Evolutionary conservation across 2,329 filamentous ascomycete species (phyloP).

Genomic region (Onygenales sp.): DNA sequence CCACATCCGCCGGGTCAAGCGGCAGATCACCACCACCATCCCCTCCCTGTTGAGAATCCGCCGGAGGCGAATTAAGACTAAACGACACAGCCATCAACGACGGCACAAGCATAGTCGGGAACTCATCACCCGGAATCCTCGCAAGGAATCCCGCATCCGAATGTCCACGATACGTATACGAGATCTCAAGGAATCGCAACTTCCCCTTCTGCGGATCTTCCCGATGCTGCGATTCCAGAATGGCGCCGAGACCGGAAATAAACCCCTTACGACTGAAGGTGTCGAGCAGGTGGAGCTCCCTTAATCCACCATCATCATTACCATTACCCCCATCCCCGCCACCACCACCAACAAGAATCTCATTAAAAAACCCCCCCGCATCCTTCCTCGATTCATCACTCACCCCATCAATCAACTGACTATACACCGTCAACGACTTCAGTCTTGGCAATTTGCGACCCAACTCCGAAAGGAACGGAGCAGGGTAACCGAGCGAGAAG

Average conservation of each 20-base stretch:
- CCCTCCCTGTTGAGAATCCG: conserved; percentile 14
- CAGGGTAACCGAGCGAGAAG: conserved; percentile 40
- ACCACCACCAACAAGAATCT: background rate
- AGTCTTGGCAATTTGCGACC: conserved; percentile 32
- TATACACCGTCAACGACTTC: conserved; percentile 36
- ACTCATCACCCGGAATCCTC: conserved; percentile 29
- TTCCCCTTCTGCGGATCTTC: background rate
- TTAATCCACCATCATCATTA: conserved; percentile 22
- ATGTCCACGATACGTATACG: conserved; percentile 37
- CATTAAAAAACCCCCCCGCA: conserved; percentile 31
- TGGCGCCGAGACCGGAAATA: conserved; percentile 22
- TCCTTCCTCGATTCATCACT: conserved; percentile 28
- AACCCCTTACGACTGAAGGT: conserved; percentile 36
- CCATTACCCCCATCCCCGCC: background rate
- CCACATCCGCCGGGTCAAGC: conserved; percentile 12
- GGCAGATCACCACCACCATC: conserved; percentile 11
- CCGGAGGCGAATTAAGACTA: conserved; percentile 25
- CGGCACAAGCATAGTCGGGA: conserved; percentile 26
- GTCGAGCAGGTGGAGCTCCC: conserved; percentile 40
- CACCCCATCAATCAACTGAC: conserved; percentile 37
- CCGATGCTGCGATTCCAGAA: conserved; percentile 11
- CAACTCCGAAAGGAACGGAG: conserved; percentile 33
- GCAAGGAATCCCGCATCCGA: conserved; percentile 34
- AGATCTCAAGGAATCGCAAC: conserved; percentile 37
- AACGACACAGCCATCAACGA: conserved; percentile 29